Evolutionary conservation across 306 rosid genomes (phyloP).

Genomic region (Vigna radiata): DNA sequence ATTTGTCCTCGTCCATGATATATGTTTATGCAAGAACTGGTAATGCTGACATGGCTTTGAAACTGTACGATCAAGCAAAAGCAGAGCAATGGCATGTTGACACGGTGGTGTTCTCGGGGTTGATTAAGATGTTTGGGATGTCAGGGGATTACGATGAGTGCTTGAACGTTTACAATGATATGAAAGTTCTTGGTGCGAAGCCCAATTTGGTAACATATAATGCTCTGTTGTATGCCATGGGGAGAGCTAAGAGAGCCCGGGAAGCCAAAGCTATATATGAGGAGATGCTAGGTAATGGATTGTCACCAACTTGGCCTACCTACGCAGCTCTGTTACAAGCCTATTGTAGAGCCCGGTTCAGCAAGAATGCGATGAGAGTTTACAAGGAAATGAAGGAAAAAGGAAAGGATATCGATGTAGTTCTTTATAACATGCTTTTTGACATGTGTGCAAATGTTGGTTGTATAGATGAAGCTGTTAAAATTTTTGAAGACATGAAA

Average conservation of each 20-base stretch:
- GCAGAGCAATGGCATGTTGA: constrained; percentile 78
- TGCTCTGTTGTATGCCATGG: constrained; percentile 81
- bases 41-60: constrained; percentile 72
- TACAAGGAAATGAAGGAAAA: constrained; percentile 85
- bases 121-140: constrained; percentile 77
- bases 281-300: constrained; percentile 69
- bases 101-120: constrained; percentile 60
- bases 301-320: constrained; percentile 65
- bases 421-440: constrained; percentile 71
- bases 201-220: constrained; percentile 67
- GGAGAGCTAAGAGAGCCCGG: constrained; percentile 77
- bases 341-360: constrained; percentile 67
- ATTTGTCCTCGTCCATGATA: constrained; percentile 67
- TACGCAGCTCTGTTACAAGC: constrained; percentile 77
- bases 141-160: constrained; percentile 80
- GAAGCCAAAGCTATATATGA: constrained; percentile 71
- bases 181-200: constrained; percentile 83
- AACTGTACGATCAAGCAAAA: constrained; percentile 74
- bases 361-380: constrained; percentile 65
- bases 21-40: constrained; percentile 82
- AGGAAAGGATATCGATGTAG: constrained; percentile 58
- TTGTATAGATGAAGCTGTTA: constrained; percentile 59
- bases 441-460: constrained; percentile 87
- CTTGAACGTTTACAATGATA: constrained; percentile 78
- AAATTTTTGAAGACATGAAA: constrained; percentile 74